phyloP scores from a whole-genome alignment of 2,329 filamentous ascomycete species.

The Fusarium lateritium region DNA sequence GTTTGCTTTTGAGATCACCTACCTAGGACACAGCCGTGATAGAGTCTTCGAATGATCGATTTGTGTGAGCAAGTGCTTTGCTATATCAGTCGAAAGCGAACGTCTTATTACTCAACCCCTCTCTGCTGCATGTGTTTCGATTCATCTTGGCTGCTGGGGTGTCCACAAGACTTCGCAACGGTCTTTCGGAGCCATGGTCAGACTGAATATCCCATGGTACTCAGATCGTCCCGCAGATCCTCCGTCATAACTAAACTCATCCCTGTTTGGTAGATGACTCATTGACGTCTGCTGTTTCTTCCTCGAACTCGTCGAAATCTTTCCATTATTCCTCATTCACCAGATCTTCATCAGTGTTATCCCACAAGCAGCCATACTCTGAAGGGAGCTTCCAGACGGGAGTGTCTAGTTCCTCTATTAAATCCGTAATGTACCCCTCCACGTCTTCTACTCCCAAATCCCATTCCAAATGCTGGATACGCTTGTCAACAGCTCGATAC shows the following conservation, averaged over 20 bases:
- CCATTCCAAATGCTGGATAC: constrained; percentile 12
- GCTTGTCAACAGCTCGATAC: constrained; percentile 29
- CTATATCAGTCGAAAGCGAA: too few species aligned
- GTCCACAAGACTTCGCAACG: too few species aligned
- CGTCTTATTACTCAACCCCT: too few species aligned
- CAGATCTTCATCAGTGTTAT: background rate
- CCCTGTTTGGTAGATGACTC: background rate
- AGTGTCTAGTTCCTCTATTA: constrained; percentile 14
- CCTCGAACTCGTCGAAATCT: background rate
- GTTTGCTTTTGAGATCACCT: background rate
- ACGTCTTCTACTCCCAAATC: constrained; percentile 15
- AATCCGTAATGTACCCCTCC: constrained; percentile 12
- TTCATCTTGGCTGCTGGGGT: too few species aligned
- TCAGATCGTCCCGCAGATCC: too few species aligned
- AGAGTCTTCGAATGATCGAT: background rate
- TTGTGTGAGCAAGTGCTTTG: background rate
- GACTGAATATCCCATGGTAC: too few species aligned
- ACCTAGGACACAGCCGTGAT: background rate
- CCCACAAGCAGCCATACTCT: background rate
- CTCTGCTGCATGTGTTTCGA: too few species aligned
- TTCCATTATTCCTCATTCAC: background rate
- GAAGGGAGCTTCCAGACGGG: constrained; percentile 3
- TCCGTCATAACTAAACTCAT: accelerated
- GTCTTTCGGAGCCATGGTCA: too few species aligned
- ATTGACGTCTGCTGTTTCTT: background rate